Evolutionary conservation across 2,329 filamentous ascomycete species (phyloP), one percentile per base, ranked within the genome.

Genomic region (Penicillium sp.): DNA sequence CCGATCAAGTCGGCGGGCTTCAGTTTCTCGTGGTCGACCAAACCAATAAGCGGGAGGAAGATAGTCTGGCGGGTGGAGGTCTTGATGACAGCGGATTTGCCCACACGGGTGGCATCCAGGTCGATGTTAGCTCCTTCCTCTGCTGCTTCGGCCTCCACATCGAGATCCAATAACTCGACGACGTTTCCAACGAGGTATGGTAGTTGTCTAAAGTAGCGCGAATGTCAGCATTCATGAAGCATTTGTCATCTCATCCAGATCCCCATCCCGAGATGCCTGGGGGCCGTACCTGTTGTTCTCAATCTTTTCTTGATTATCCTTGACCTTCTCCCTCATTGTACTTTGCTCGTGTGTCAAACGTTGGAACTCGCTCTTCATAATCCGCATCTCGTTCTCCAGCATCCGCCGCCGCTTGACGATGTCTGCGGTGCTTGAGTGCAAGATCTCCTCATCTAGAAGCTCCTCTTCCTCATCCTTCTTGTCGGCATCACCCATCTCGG

Each of bases 121-220:
- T 99, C 95, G 74, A 99, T 98, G 76, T 99, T 99, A 69, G 96
- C 95, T 60, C 95, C 96, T 78, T 99, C 96, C 76, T 99, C 95
- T 33, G 90, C 92, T 6, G 95, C 96, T 77, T 99, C 95, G 64
- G 90, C 93, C 24, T 92, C 93, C 49, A 96, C 95, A 72, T 99
- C 96, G 49, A 99, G 88, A 71, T 99, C 95, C 60, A 99, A 84
- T 51, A 99, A 88, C 77, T 99, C 95, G 54, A 99, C 95, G 48
- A 99, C 96, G 71, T 99, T 99, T 67, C 95, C 95, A 64, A 99
- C 95, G 13, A 99, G 89, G 75, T 99, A 99, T 42, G 95, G 95
- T 71, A 99, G 84, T 88, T 99, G 95, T 73, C 93, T 97, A 35
- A 35, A 68, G 33, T 54, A 33, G 31, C 37, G 11, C 27, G 14